Evolutionary conservation across 306 rosid species (phyloP), one percentile per base, ranked within the genome.

Genomic region (Rosa rugosa): DNA sequence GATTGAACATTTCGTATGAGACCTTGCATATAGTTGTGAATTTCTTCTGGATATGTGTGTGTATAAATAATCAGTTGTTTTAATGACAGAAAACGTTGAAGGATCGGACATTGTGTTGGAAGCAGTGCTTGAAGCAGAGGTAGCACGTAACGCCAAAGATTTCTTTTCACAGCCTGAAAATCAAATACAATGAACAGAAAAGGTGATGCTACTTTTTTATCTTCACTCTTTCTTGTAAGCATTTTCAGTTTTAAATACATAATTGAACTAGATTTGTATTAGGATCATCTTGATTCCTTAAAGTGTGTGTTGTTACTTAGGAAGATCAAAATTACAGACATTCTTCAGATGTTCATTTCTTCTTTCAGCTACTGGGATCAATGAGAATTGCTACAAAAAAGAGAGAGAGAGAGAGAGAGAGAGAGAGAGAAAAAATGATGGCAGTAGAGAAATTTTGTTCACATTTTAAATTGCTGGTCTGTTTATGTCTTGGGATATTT

Each of bases 51-150:
- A 5, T 20, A 22, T 14, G 10, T 60, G 62, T 42, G 8, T 6
- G 54, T 50, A 62, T 70, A 42, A 50, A 73, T 40, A 64, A 62
- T 20, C 25, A 64, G 59, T 79, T 83, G 70, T 77, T 88, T 62
- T 78, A 60, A 72, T 86, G 84, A 78, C 89, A 91, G 97, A 78
- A 64, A 86, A 85, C 44, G 80, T 79, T 73, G 85, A 72, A 49
- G 98, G 97, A 81, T 90, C 94, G 42, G 94, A 92, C 80, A 69
- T 90, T 79, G 84, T 94, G 63, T 85, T 88, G 78, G 97, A 92
- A 87, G 99, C 97, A 51, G 76, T 91, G 47, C 56, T 92, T 83
- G 97, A 92, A 89, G 92, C 99, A 84, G 97, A 92, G 80, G 93
- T 94, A 56, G 97, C 97, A 68, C 90, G 60, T 73, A 92, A 77